Percentiles rank a stretch among this genome's conserved stretches.
Evolutionary conservation across 495 filamentous ascomycete species (phyloP).

Genomic region (Bathelium albidoporum): DNA sequence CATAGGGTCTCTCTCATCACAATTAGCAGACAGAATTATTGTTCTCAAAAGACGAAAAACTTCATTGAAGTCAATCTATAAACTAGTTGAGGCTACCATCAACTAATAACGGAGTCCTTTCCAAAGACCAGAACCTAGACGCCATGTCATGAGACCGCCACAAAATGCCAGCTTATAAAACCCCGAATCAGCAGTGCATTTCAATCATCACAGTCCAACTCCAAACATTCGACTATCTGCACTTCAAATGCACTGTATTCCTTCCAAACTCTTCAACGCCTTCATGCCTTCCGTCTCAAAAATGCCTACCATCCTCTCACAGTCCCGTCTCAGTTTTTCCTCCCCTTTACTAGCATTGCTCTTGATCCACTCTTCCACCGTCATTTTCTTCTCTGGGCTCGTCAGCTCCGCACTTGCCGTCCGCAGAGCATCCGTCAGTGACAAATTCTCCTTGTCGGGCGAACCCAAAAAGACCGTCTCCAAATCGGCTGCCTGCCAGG

Average conservation of each 20-base stretch:
- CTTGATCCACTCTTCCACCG: constrained; percentile 83
- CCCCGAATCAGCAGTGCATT: not conserved
- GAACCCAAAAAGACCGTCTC: constrained; percentile 46
- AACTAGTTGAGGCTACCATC: too few relatives aligned
- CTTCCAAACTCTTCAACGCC: constrained; percentile 68
- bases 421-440: constrained; percentile 39
- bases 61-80: too few relatives aligned
- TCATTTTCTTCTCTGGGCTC: constrained; percentile 76
- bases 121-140: too few relatives aligned
- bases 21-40: too few relatives aligned
- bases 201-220: not conserved
- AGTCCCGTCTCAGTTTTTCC: constrained; percentile 64
- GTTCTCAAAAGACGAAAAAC: too few relatives aligned
- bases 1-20: too few relatives aligned
- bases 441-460: constrained; percentile 25
- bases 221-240: too few relatives aligned
- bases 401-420: constrained; percentile 41
- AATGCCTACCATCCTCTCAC: constrained; percentile 63
- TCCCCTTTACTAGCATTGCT: constrained; percentile 72
- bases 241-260: constrained; percentile 42
- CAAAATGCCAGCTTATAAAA: too few relatives aligned
- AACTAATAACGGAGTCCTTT: too few relatives aligned
- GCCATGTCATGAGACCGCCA: too few relatives aligned
- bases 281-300: constrained; percentile 76
- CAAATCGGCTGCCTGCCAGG: constrained; percentile 67